Conservation (phyloP, 1,284 basidiomycete species). For the Malassezia cuniculi region DNA sequence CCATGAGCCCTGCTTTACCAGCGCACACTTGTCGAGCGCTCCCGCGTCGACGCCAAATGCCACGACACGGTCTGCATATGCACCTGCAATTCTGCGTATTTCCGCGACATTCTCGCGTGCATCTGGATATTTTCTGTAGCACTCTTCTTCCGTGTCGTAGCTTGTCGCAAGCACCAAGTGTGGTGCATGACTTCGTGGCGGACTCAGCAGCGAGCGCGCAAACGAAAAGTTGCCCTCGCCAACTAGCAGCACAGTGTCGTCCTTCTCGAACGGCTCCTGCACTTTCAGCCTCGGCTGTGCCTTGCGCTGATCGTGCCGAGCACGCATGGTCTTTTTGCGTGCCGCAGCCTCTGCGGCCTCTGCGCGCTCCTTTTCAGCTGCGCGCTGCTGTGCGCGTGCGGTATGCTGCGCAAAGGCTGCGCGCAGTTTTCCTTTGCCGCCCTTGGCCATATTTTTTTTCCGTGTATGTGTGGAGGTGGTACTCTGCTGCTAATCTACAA, state of each 20-base stretch:
- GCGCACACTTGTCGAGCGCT: constrained; percentile 54
- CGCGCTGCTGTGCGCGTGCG: constrained; percentile 8
- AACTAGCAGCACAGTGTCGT: constrained; percentile 70
- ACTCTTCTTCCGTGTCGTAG: constrained; percentile 66
- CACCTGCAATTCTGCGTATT: constrained; percentile 30
- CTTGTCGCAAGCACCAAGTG: constrained; percentile 70
- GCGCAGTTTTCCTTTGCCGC: constrained; percentile 10
- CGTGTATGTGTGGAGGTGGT: background rate
- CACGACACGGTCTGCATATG: constrained; percentile 55
- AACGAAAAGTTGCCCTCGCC: constrained; percentile 96
- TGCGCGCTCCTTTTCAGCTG: constrained; percentile 27
- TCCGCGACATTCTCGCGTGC: constrained; percentile 54
- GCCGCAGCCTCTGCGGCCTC: constrained; percentile 6
- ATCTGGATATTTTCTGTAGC: constrained; percentile 73
- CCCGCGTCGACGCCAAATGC: constrained; percentile 76
- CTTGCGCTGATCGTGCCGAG: background rate
- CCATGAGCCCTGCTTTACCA: constrained; percentile 51
- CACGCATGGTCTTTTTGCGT: constrained; percentile 44
- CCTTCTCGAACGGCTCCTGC: constrained; percentile 58
- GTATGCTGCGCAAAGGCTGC: constrained; percentile 10
- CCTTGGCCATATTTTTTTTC: constrained; percentile 16
- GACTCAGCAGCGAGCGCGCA: constrained; percentile 57
- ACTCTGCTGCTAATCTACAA: background rate
- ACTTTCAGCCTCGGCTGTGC: background rate
- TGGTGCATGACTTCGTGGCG: constrained; percentile 49